Evolutionary conservation across 176 grass and related monocot species (phyloP).

Genomic region (Hsuehochloa calcarea): DNA sequence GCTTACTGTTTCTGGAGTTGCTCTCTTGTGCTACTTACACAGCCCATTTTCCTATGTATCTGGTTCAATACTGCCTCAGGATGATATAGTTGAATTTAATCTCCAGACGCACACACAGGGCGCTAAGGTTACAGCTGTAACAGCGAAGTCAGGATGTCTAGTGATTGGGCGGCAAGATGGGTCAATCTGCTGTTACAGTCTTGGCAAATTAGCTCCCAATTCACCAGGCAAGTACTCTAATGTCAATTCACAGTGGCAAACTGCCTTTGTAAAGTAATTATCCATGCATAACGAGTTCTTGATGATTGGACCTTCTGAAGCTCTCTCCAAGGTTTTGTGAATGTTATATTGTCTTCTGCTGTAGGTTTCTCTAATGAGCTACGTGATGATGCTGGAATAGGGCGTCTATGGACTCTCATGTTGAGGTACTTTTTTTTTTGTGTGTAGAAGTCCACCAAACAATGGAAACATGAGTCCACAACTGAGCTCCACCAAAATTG

Average conservation of each 20-base stretch:
- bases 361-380: slow-evolving; percentile 81
- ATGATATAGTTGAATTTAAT: slow-evolving; percentile 68
- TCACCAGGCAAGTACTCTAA: slow-evolving; percentile 65
- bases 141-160: slow-evolving; percentile 58
- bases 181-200: slow-evolving; percentile 68
- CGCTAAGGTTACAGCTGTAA: slow-evolving; percentile 76
- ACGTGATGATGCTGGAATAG: slow-evolving; percentile 87
- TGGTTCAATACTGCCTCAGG: slow-evolving; percentile 63
- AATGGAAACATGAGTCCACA: not conserved
- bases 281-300: not conserved
- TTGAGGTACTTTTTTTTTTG: slow-evolving; percentile 63
- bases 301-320: slow-evolving; percentile 7
- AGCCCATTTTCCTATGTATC: slow-evolving; percentile 68
- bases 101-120: slow-evolving; percentile 53
- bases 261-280: not conserved
- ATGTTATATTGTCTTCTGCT: slow-evolving; percentile 22
- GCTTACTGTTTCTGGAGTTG: slow-evolving; percentile 76
- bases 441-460: not conserved
- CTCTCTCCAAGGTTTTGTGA: slow-evolving; percentile 24
- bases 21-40: slow-evolving; percentile 61
- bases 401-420: slow-evolving; percentile 88
- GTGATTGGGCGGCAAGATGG: slow-evolving; percentile 83
- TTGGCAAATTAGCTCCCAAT: slow-evolving; percentile 73
- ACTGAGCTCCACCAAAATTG: not conserved
- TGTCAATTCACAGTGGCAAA: slow-evolving; percentile 6